Base-by-base conservation (phyloP, 441 rosid species). In the Melastoma candidum region DNA sequence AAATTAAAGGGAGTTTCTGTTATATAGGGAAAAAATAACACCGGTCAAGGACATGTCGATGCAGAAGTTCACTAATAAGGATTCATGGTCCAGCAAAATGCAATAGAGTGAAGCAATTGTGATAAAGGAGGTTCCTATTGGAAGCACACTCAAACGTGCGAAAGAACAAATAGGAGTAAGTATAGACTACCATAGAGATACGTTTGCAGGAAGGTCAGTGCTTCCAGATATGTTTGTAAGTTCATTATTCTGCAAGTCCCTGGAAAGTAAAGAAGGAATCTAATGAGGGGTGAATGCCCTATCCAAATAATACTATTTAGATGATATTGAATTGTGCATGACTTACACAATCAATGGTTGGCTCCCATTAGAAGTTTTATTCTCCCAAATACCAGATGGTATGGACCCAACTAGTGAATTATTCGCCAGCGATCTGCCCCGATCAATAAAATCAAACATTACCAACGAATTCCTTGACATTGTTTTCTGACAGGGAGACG, bases 221-320 rank as follows among this genome's bases (percentile, higher is more conserved):
- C 72, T 74, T 51, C 85, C 96, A 4, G 87, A 63, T 60, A 90
- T 74, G 72, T 68, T 77, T 57, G 71, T 46, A 51, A 90, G 67
- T 17, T 1, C 48, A 68, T 93, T 93, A 79, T 93, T 82, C 79
- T 78, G 71, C 51, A 93, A 71, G 68, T 88, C 92, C 71, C 98
- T 93, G 85, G 60, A 74, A 67, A 11, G 44, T 49, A 55, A 54
- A 44, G 49, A 54, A 44, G 51, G 45, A 51, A 59, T 22, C 22
- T 17, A 17, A 17, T 17, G 22, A 17, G 22, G 22, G 56, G 48
- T 57, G n/a, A 51, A 53, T 14, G 9, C 22, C 51, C 11, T 45
- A 59, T 44, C 70, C 57, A 39, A 32, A 52, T 53, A 36, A 46
- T 53, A 48, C 39, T 11, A 55, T 27, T 7, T 29, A 3, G 36